phyloP scores from a whole-genome alignment of 345 rosid species.

The Atalantia buxifolia region DNA sequence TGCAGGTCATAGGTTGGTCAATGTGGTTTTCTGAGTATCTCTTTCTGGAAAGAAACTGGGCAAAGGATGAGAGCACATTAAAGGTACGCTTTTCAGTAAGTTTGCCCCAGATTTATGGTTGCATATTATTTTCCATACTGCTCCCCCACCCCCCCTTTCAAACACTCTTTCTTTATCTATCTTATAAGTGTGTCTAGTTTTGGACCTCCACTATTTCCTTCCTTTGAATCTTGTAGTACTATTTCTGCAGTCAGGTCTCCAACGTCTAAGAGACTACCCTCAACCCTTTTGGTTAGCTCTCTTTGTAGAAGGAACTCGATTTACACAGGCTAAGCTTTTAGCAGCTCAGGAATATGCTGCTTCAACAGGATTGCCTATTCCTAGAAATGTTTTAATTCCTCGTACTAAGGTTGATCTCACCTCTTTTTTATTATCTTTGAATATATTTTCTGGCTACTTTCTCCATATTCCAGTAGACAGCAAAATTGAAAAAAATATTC shows the following conservation, averaged over 20 bases:
- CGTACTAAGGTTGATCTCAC: constrained; percentile 74
- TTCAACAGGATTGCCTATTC: constrained; percentile 76
- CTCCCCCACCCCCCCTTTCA: neutral
- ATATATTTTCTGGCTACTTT: neutral
- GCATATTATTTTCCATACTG: neutral
- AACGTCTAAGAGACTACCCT: constrained; percentile 75
- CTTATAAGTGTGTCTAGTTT: neutral
- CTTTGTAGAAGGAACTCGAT: constrained; percentile 98
- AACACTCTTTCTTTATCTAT: neutral
- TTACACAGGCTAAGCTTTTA: constrained; percentile 86
- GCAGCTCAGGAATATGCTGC: constrained; percentile 94
- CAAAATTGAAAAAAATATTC: neutral
- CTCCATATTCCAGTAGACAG: neutral
- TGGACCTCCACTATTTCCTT: neutral
- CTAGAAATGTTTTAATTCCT: constrained; percentile 92
- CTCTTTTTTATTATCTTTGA: neutral
- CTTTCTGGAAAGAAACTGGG: constrained; percentile 92
- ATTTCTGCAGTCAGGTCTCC: constrained; percentile 79
- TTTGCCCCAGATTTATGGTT: neutral
- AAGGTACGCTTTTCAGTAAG: constrained; percentile 35
- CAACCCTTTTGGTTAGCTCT: constrained; percentile 96
- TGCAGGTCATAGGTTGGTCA: constrained; percentile 98
- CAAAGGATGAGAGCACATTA: constrained; percentile 79
- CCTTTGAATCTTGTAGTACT: constrained; percentile 23
- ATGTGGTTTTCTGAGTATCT: constrained; percentile 99